phyloP scores from a whole-genome alignment of 106 monocot genomes.

The Platanthera guangdongensis region DNA sequence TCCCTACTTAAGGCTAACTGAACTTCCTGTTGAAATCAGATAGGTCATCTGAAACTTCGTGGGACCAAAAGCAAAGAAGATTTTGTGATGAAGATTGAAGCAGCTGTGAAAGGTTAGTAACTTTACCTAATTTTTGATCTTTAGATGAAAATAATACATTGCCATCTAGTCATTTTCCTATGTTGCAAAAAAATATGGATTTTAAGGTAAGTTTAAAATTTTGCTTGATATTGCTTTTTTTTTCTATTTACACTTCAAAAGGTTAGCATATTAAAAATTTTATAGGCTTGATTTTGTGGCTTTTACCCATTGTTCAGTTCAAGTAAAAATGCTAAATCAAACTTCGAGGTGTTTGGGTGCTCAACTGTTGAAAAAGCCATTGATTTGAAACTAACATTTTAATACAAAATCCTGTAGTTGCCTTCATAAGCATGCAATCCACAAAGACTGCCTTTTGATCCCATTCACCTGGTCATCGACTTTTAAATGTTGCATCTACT shows the following conservation, averaged over 20 bases:
- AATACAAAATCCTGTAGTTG: too few species aligned
- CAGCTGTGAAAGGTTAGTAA: slow-evolving; percentile 61
- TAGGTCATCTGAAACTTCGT: slow-evolving; percentile 56
- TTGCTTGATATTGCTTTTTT: not conserved
- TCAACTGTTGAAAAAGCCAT: too few species aligned
- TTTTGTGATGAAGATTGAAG: slow-evolving; percentile 51
- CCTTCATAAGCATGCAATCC: too few species aligned
- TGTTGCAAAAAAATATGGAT: not conserved
- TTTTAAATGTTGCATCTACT: too few species aligned
- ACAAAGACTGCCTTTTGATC: too few species aligned
- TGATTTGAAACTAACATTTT: too few species aligned
- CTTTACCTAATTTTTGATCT: not conserved
- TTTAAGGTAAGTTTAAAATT: not conserved
- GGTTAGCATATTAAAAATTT: not conserved
- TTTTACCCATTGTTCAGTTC: not conserved
- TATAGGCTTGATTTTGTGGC: not conserved
- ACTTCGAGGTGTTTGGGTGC: too few species aligned
- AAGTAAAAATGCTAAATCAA: too few species aligned
- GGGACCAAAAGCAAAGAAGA: slow-evolving; percentile 46
- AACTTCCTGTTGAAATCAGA: slow-evolving; percentile 33
- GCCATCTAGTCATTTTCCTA: not conserved
- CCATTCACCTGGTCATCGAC: too few species aligned
- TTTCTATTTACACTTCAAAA: not conserved
- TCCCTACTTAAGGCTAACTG: not conserved
- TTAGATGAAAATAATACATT: not conserved